Conservation (phyloP, 163 green algal species). For the Chlamydomonas reinhardtii region DNA sequence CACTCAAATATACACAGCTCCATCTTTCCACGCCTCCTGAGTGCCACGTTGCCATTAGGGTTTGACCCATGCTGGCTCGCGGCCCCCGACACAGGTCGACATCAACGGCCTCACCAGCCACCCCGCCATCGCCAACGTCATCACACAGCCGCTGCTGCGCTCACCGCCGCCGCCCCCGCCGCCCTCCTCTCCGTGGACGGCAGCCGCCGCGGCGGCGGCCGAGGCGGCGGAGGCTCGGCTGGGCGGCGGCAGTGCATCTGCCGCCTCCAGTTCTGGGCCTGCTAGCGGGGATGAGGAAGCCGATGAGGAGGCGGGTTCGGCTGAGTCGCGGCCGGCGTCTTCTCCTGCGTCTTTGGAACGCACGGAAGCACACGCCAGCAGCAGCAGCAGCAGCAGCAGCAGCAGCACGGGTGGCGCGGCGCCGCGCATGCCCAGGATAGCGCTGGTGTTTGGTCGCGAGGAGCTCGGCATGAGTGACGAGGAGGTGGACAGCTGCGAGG, state of each 20-base stretch:
- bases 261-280: neutral
- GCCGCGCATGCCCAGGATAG: conserved; percentile 43
- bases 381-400: neutral
- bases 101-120: conserved; percentile 36
- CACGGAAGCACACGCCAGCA: too few relatives aligned
- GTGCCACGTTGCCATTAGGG: too few relatives aligned
- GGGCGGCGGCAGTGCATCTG: neutral
- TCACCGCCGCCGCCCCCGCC: neutral
- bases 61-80: too few relatives aligned
- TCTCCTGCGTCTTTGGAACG: too few relatives aligned
- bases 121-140: neutral
- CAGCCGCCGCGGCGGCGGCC: conserved; percentile 11
- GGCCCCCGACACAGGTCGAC: too few relatives aligned
- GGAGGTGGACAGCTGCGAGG: conserved; percentile 67
- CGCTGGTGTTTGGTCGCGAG: conserved; percentile 74
- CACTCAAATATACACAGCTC: too few relatives aligned
- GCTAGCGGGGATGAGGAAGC: neutral
- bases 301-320: neutral
- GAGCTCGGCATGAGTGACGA: conserved; percentile 70
- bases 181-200: conserved; percentile 4
- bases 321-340: neutral
- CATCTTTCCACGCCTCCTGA: too few relatives aligned
- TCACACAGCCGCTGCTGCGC: conserved; percentile 2
- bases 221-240: conserved; percentile 18
- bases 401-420: too few relatives aligned